Evolutionary conservation across 2,329 filamentous ascomycete species (phyloP), one percentile per base, ranked within the genome.

Genomic region (Fusarium algeriense): DNA sequence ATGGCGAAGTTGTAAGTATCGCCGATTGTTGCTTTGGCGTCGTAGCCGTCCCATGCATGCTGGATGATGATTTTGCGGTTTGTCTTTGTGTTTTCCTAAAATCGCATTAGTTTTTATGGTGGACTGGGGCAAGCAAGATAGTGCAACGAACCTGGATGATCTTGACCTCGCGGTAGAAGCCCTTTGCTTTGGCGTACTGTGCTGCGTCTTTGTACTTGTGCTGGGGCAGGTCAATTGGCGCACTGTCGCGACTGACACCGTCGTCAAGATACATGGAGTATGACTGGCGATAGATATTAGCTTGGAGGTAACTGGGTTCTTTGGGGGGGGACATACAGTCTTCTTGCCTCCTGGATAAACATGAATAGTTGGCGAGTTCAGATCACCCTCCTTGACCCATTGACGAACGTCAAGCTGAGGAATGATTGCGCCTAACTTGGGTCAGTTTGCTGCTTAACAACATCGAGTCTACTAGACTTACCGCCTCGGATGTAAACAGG

Each of bases 261-360:
- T 60, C 57, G 3, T 56, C 57, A 2, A 60, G 57, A 30, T 56
- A 60, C 40, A 60, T 60, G 3, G 57, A 60, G 57, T 60, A 60
- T 14, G n/a, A 7, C 28, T 55, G 9, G 0, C 10, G 37, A 10
- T 0, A 28, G 10, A 7, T 6, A 11, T 59, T 26, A 59, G 49
- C 1, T 10, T 8, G 0, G 23, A 8, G 19, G 4, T 17, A 0
- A 26, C 14, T 20, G 7, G 10, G 17, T 23, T 23, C 0, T 1
- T 11, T 8, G 3, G 5, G 5, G 1, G 3, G 14, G n/a, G n/a
- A 26, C 46, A n/a, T 20, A 59, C 55, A n/a, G 32, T 28, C 3
- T 8, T 5, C 7, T 60, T 60, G 7, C 50, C 50, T 7, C 58
- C 58, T 3, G 40, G 40, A 10, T 60, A 60, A 5, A 60, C 40